Base-by-base conservation (phyloP, 2,329 filamentous ascomycete genomes). In the Trichothecium sympodiale region DNA sequence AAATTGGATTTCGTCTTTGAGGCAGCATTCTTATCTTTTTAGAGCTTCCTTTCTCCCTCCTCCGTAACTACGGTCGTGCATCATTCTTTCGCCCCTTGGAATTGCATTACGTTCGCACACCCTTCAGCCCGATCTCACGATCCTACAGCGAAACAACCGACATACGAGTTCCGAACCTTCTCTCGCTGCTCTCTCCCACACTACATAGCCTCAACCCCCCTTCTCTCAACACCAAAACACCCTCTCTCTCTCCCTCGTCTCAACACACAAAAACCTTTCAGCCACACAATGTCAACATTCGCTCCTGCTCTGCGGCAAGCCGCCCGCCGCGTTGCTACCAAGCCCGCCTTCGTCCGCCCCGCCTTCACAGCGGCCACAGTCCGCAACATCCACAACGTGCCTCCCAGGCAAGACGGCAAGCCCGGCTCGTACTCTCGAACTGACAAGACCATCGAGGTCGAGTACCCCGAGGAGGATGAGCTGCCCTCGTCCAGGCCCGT, bases 381-480 rank as follows among this genome's bases (percentile, higher is more conserved):
- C n/a, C 53, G 56, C 41, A 43, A 40, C 38, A 45, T 60, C 20
- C 56, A 60, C 42, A 50, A 43, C 38, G 50, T 44, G 10, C 49
- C 53, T 17, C 45, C 57, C 13, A 55, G 54, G n/a, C 52, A 49
- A 41, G 53, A 61, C 41, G 20, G 20, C 20, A 62, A 61, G 45
- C 63, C 67, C 12, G 83, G 84, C 36, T 67, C 75, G 41, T 83
- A 80, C 54, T 83, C 86, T 13, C 80, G 84, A 51, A 94, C 85
- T 8, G 83, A 93, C 51, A 73, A 86, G 34, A 75, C 69, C 37
- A 80, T 94, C 41, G 74, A 77, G 28, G 78, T 91, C 43, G 77
- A 86, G 56, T 86, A 93, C 53, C 86, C 85, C 1, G 72, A 75
- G 27, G 81, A 86, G 50, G 62, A 73, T 38, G 74, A 87, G 41